Base-by-base conservation (phyloP, 495 filamentous ascomycete genomes). In the Xylaria curta region DNA sequence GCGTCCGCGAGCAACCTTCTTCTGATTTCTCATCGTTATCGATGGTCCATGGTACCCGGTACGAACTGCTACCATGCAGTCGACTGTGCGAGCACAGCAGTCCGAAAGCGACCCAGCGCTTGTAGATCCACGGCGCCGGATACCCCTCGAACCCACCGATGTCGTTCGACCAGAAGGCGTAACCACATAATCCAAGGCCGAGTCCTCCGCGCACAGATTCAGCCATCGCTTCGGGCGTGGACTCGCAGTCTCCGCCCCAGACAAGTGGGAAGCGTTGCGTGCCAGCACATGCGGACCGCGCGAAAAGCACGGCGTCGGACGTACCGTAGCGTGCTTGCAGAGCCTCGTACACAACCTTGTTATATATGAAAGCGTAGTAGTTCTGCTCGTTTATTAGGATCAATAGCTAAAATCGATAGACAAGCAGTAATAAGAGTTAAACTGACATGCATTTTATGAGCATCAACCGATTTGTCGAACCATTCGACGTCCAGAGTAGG, bases 81-180 rank as follows among this genome's bases (percentile, higher is more conserved):
- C 90, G 87, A 46, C 87, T 90, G 77, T 92, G 90, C 0, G 87
- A 88, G 73, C 89, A 92, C 17, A 93, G 77, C 0, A 93, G 84
- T 0, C 91, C 90, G 72, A 92, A 92, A 5, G 90, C 90, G 8
- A 93, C 90, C 91, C 91, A 93, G 44, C 91, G 88, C 78, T 93
- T 93, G 78, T 93, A 93, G 71, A 93, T 87, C 76, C 88, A 88
- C 0, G 90, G 87, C 7, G 87, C 84, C 10, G 91, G 91, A 12
- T 82, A 87, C 3, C 90, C 91, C 74, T 93, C 91, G 75, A 93
- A 93, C 19, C 91, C 91, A 46, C 91, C 91, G 70, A 93, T 93
- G 76, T 92, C 91, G 59, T 86, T 86, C 28, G 86, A 87, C 89
- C 90, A 92, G 82, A 91, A 92, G 44, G 89, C 83, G 77, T 89